Base-by-base conservation (phyloP, 495 filamentous ascomycete species). In the Hypoxylon lienhwacheense region DNA sequence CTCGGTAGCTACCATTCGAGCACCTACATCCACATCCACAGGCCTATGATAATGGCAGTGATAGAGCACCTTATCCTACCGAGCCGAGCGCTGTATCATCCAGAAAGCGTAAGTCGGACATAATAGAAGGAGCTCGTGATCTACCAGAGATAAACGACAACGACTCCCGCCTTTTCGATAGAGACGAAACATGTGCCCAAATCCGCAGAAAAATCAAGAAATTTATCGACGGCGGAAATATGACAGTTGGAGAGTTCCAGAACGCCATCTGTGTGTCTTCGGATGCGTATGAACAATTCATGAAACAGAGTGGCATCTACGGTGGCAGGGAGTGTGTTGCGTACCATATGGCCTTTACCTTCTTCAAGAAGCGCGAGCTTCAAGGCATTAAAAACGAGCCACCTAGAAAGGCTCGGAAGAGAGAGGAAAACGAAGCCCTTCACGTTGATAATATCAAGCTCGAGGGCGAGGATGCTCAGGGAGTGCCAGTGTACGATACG, bases 171-270 rank as follows among this genome's bases (percentile, higher is more conserved):
- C 45, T 56, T 40, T 7, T 16, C 22, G 42, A 34, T n/a, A 55
- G 67, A 17, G 47, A 42, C 37, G 57, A 61, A 7, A 67, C 66
- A 39, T 70, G 66, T 53, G 65, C 72, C 41, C 66, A 70, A 25
- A 56, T 77, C 20, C 72, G 77, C 1, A 67, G 62, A 33, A 75
- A 73, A 62, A 73, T 79, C 48, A 67, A 63, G 21, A 50, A 47
- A 26, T 66, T 72, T 47, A 59, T 78, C 46, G 71, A 74, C 20
- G 58, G 64, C 2, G 73, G 71, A 29, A 71, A 69, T 44, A 76
- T 77, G 69, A 78, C 70, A 57, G 70, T 76, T 41, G 70, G 72
- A 24, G 72, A 74, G 34, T 77, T 80, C 57, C 66, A 68, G 10
- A 55, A 61, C 1, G 61, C 66, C 16, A 70, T 79, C 21, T 64